These are phyloP conservation scores for Mrakia hoshinonis DNA, from an alignment of 768 basidiomycete species.

Conservation along the genomic window DNA sequence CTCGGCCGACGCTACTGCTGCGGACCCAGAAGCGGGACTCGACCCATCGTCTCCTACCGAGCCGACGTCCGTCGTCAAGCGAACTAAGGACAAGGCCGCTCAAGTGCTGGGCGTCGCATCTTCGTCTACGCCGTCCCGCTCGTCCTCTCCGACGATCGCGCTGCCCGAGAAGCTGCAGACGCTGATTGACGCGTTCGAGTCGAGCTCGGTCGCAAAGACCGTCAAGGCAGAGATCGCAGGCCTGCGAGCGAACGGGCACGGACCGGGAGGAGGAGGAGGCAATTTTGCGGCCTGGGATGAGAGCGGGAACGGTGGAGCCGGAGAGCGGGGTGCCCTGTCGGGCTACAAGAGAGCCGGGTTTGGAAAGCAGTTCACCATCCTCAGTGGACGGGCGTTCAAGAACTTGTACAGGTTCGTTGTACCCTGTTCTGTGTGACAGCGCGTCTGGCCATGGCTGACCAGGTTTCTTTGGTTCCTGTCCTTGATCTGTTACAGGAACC, in stretches of 20 bases:
- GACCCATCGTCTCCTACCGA: neutral
- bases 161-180: slow-evolving; percentile 51
- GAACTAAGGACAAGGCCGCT: slow-evolving; percentile 33
- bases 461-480: neutral
- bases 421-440: no score
- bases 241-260: slow-evolving; percentile 18
- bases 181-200: slow-evolving; percentile 64
- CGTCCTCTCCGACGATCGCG: slow-evolving; percentile 32
- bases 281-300: slow-evolving; percentile 11
- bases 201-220: slow-evolving; percentile 56
- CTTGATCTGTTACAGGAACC: slow-evolving; percentile 53
- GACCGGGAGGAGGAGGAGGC: slow-evolving; percentile 23
- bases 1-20: neutral
- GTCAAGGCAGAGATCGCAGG: slow-evolving; percentile 56
- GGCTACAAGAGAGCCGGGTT: slow-evolving; percentile 64
- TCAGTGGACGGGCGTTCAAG: slow-evolving; percentile 96
- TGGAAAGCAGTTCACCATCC: slow-evolving; percentile 81
- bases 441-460: neutral
- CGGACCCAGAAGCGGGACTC: slow-evolving; percentile 22
- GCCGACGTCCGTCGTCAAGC: slow-evolving; percentile 2
- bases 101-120: slow-evolving; percentile 36
- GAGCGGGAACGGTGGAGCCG: neutral
- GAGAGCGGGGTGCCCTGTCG: slow-evolving; percentile 34
- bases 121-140: neutral
- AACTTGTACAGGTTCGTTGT: slow-evolving; percentile 75